phyloP scores from a whole-genome alignment of 106 monocot genomes.

The Dendrobium huoshanense region DNA sequence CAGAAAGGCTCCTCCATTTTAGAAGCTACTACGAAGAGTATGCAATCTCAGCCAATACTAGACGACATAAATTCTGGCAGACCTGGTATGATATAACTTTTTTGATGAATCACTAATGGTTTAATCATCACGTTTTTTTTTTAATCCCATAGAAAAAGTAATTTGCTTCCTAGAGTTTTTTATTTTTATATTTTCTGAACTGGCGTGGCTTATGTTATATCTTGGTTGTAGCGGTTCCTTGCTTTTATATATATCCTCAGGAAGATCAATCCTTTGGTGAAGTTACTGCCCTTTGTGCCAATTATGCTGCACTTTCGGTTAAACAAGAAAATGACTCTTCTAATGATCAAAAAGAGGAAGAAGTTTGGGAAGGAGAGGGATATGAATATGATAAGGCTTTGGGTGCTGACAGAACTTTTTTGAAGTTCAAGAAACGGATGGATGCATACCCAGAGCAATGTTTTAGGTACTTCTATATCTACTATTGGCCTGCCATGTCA shows the following conservation, averaged over 20 bases:
- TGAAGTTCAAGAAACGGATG: slow-evolving; percentile 96
- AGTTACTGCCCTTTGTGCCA: slow-evolving; percentile 9
- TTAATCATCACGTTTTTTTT: not conserved
- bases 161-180: not conserved
- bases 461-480: slow-evolving; percentile 50
- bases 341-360: slow-evolving; percentile 34
- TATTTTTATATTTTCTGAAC: not conserved
- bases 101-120: not conserved
- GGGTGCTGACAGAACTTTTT: slow-evolving; percentile 71
- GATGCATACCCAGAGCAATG: slow-evolving; percentile 87
- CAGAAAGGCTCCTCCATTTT: slow-evolving; percentile 19
- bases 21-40: slow-evolving; percentile 19
- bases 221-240: slow-evolving; percentile 74
- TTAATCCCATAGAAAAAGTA: not conserved
- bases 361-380: slow-evolving; percentile 74
- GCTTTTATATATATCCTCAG: slow-evolving; percentile 77
- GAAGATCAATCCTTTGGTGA: slow-evolving; percentile 19
- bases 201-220: not conserved
- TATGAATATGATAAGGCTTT: slow-evolving; percentile 94
- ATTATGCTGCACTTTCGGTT: slow-evolving; percentile 36
- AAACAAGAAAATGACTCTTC: slow-evolving; percentile 27
- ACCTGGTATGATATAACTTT: slow-evolving; percentile 35
- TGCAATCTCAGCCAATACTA: slow-evolving; percentile 19
- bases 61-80: slow-evolving; percentile 17
- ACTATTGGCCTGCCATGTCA: not conserved